phyloP scores from a whole-genome alignment of 2,329 filamentous ascomycete genomes.

The Onygena corvina region DNA sequence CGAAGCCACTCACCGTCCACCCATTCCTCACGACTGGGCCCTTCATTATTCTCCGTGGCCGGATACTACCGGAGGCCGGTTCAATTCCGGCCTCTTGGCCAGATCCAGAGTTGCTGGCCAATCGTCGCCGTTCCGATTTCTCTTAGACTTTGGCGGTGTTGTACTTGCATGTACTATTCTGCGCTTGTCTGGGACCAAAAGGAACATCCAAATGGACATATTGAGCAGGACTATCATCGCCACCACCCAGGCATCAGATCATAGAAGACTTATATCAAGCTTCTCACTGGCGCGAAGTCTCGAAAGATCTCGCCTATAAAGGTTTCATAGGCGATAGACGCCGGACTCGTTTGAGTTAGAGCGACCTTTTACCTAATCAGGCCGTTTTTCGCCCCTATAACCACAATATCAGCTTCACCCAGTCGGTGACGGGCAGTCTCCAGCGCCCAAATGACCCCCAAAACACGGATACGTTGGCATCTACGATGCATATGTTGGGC shows the following conservation, averaged over 20 bases:
- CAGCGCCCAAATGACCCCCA: not conserved
- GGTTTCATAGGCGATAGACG: not conserved
- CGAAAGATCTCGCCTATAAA: not conserved
- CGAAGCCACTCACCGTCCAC: not conserved
- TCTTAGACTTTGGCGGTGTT: conserved; percentile 2
- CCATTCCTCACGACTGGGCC: not conserved
- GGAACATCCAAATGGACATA: not conserved
- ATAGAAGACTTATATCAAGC: too few species aligned
- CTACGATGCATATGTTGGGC: conserved; percentile 10
- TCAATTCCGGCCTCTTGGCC: conserved; percentile 32
- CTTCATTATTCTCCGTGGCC: conserved; percentile 1
- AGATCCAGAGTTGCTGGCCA: conserved; percentile 20
- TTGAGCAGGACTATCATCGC: not conserved
- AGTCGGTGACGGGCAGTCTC: not conserved
- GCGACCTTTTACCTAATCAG: not conserved
- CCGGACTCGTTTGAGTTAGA: not conserved
- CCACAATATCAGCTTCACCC: not conserved
- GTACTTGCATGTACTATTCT: not conserved
- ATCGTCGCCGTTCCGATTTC: conserved; percentile 6
- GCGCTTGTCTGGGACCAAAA: not conserved
- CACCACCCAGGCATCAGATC: not conserved
- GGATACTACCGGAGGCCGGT: conserved; percentile 27
- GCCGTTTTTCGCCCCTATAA: not conserved
- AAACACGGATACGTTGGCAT: not conserved
- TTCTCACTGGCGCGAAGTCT: too few species aligned